These are phyloP conservation scores for Ustilago nuda DNA, from an alignment of 1,284 basidiomycete genomes.

Conservation along the genomic window DNA sequence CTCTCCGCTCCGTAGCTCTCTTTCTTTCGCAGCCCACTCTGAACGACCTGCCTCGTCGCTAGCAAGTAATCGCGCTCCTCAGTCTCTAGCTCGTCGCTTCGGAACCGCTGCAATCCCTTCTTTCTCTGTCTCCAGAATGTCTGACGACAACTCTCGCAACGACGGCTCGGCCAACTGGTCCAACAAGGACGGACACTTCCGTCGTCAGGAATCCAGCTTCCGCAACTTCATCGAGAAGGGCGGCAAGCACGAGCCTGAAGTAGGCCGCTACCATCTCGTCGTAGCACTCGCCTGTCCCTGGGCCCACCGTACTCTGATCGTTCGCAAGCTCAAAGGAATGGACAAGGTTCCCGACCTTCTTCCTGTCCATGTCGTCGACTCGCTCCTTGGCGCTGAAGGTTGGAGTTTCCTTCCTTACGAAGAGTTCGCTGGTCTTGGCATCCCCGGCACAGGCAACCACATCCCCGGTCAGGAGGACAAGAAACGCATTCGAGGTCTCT, in stretches of 20 bases:
- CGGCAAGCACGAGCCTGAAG: conserved; percentile 83
- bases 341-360: conserved; percentile 81
- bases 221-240: conserved; percentile 78
- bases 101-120: conserved; percentile 2
- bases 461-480: conserved; percentile 70
- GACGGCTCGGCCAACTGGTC: conserved; percentile 65
- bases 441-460: conserved; percentile 57
- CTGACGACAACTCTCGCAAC: conserved; percentile 42
- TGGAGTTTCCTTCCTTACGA: conserved; percentile 82
- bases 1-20: not conserved
- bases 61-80: not conserved
- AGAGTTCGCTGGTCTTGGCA: conserved; percentile 40
- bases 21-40: not conserved
- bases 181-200: conserved; percentile 82
- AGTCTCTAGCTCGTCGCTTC: not conserved
- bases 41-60: not conserved
- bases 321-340: conserved; percentile 89
- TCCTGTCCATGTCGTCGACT: conserved; percentile 75
- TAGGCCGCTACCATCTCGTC: conserved; percentile 73
- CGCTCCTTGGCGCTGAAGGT: conserved; percentile 82
- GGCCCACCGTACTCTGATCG: conserved; percentile 91
- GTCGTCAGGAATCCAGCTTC: conserved; percentile 80
- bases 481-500: conserved; percentile 85
- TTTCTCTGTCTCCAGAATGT: conserved; percentile 11
- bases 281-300: conserved; percentile 75